phyloP scores from a whole-genome alignment of 805 yeast species.

The Priceomyces melissophilus region DNA sequence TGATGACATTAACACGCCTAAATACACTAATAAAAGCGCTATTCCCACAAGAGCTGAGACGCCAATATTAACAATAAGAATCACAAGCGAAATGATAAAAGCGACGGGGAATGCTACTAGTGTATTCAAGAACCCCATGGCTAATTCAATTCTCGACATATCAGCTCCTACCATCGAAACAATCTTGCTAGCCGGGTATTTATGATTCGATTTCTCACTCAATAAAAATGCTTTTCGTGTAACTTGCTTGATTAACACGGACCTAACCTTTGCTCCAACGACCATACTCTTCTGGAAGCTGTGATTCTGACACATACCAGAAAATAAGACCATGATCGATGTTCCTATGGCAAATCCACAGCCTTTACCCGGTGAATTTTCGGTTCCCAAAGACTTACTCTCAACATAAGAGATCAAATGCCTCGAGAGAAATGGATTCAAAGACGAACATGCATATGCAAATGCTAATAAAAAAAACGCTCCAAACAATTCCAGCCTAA shows the following conservation, averaged over 20 bases:
- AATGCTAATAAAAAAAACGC: constrained; percentile 35
- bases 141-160: constrained; percentile 13
- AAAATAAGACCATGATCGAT: constrained; percentile 39
- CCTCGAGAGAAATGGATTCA: constrained; percentile 61
- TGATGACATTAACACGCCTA: constrained; percentile 5
- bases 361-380: constrained; percentile 45
- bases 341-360: constrained; percentile 74
- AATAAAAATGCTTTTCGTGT: constrained; percentile 13
- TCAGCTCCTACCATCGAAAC: constrained; percentile 16
- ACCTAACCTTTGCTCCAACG: constrained; percentile 11
- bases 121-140: constrained; percentile 10
- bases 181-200: constrained; percentile 11
- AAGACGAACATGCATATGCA: constrained; percentile 42
- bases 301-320: constrained; percentile 11
- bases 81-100: constrained; percentile 10
- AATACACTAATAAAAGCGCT: constrained; percentile 10
- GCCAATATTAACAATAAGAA: constrained; percentile 15
- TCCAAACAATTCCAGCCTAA: constrained; percentile 33
- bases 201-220: constrained; percentile 9
- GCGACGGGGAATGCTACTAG: constrained; percentile 11
- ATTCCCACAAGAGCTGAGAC: constrained; percentile 15
- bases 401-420: constrained; percentile 48
- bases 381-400: constrained; percentile 42
- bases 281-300: constrained; percentile 10
- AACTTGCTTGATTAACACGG: constrained; percentile 11